Conservation (phyloP, 2,329 filamentous ascomycete genomes). For the Harringtonia aguacate region DNA sequence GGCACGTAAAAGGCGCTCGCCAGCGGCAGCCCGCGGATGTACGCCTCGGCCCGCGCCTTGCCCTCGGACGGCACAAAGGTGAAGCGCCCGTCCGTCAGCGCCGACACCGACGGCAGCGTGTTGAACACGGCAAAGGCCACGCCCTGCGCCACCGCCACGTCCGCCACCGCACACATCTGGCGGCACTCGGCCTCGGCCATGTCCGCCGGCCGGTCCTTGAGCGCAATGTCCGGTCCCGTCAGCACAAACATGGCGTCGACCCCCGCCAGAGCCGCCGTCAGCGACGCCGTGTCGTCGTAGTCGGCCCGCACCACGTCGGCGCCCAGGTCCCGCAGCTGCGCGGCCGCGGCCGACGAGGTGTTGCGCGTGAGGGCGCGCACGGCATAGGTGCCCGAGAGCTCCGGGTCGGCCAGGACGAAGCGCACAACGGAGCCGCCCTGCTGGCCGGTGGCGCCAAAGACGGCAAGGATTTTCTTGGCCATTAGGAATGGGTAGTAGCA, state of each 20-base stretch:
- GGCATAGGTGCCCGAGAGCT: slow-evolving; percentile 9
- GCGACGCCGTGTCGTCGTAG: slow-evolving; percentile 23
- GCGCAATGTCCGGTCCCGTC: slow-evolving; percentile 15
- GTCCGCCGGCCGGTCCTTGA: too few species aligned
- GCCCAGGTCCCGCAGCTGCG: slow-evolving; percentile 27
- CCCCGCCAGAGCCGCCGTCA: slow-evolving; percentile 21
- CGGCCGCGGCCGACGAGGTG: slow-evolving; percentile 23
- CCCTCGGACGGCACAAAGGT: slow-evolving; percentile 40
- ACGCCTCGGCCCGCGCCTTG: slow-evolving; percentile 45
- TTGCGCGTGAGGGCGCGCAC: slow-evolving; percentile 39
- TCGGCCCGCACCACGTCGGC: slow-evolving; percentile 28
- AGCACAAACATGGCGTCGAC: slow-evolving; percentile 27
- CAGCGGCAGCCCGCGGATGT: slow-evolving; percentile 39
- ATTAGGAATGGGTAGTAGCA: too few species aligned
- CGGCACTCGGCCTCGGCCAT: slow-evolving; percentile 23
- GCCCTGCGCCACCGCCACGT: slow-evolving; percentile 30
- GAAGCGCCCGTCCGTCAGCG: slow-evolving; percentile 44
- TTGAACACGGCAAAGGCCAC: slow-evolving; percentile 41
- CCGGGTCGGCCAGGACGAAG: slow-evolving; percentile 12
- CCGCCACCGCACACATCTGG: slow-evolving; percentile 34
- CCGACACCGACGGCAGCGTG: slow-evolving; percentile 46
- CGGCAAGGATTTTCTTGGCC: slow-evolving; percentile 13
- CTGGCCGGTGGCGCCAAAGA: slow-evolving; percentile 16
- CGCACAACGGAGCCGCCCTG: slow-evolving; percentile 14
- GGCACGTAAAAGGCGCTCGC: slow-evolving; percentile 40